Conservation (phyloP, 345 rosid genomes). For the Hirschfeldia incana region DNA sequence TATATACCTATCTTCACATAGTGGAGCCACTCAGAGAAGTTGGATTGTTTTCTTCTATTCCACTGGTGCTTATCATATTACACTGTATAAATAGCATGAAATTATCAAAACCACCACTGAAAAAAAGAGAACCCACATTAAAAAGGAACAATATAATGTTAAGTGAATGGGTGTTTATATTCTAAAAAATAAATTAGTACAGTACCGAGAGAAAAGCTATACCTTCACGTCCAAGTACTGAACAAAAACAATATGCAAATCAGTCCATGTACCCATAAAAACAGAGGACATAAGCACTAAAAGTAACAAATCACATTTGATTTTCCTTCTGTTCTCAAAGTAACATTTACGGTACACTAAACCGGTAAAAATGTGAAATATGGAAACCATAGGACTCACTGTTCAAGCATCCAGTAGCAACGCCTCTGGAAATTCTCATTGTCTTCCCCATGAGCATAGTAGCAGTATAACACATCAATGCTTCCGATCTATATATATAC, state of each 20-base stretch:
- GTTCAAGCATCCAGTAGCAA: constrained; percentile 94
- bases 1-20: no score
- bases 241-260: constrained; percentile 90
- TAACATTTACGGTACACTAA: not conserved
- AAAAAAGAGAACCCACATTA: constrained; percentile 1
- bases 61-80: no score
- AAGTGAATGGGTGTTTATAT: not conserved
- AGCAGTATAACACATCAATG: constrained; percentile 87
- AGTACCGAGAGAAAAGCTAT: constrained; percentile 18
- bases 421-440: constrained; percentile 81
- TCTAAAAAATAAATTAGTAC: constrained; percentile 2
- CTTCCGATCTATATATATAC: constrained; percentile 62
- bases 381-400: constrained; percentile 46
- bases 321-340: not conserved
- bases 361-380: not conserved
- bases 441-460: constrained; percentile 86
- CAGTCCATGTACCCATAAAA: constrained; percentile 58
- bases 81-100: no score
- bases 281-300: constrained; percentile 14
- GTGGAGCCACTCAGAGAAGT: no score
- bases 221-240: constrained; percentile 96
- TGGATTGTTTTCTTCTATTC: no score
- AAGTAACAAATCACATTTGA: constrained; percentile 17
- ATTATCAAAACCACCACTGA: constrained; percentile 21
- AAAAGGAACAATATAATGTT: constrained; percentile 10